A percentile compares a stretch with the other conserved stretches of the same genome.
Evolutionary conservation across 2,329 filamentous ascomycete genomes (phyloP).

Genomic region (Cordyceps militaris): DNA sequence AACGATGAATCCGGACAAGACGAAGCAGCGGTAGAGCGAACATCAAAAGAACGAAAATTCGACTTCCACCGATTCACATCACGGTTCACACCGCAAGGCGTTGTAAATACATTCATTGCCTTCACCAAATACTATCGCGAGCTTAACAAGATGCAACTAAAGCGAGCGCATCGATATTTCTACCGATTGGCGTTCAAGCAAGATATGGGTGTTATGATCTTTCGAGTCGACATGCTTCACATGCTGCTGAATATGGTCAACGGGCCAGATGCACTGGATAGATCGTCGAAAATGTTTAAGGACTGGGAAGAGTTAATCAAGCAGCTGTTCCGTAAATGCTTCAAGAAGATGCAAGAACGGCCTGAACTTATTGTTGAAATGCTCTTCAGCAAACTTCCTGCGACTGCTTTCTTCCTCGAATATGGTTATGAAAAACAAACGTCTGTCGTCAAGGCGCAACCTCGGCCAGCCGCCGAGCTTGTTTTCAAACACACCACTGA

Average conservation of each 20-base stretch:
- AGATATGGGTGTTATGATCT: constrained; percentile 81
- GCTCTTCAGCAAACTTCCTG: constrained; percentile 85
- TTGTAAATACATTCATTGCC: constrained; percentile 80
- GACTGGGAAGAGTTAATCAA: constrained; percentile 89
- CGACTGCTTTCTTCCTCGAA: constrained; percentile 80
- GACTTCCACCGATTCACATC: constrained; percentile 79
- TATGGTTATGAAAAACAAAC: constrained; percentile 85
- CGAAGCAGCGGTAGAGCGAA: constrained; percentile 59
- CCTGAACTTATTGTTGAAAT: constrained; percentile 85
- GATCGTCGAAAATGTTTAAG: constrained; percentile 58
- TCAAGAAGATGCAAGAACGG: constrained; percentile 77
- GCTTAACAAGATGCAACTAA: constrained; percentile 70
- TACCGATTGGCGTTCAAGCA: constrained; percentile 94
- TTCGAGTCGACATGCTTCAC: constrained; percentile 82
- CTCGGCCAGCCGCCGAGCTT: constrained; percentile 69
- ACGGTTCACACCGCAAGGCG: constrained; percentile 75
- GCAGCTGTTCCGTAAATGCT: constrained; percentile 74
- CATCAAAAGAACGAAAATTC: constrained; percentile 80
- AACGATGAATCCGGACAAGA: constrained; percentile 69
- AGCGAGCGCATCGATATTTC: constrained; percentile 88
- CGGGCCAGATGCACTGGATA: constrained; percentile 70
- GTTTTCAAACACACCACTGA: constrained; percentile 70
- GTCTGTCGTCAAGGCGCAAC: constrained; percentile 50
- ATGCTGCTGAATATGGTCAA: constrained; percentile 89
- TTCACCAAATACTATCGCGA: constrained; percentile 78